Conservation (phyloP, 768 basidiomycete species). For the Agrocybe praecox region DNA sequence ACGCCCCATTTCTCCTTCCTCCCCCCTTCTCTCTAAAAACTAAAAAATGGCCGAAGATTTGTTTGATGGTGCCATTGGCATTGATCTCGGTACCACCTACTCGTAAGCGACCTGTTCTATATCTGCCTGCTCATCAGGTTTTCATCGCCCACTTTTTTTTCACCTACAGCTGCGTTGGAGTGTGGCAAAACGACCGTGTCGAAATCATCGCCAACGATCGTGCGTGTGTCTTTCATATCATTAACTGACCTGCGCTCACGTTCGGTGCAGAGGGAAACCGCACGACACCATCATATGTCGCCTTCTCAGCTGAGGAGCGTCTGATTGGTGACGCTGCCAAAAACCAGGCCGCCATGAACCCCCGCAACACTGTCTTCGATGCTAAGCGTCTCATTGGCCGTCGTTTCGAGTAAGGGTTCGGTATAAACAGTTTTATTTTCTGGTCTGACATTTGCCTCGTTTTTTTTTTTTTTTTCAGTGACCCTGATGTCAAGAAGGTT, state of each 20-base stretch:
- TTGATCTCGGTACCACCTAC: constrained; percentile 95
- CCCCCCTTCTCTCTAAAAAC: constrained; percentile 29
- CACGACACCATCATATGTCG: constrained; percentile 94
- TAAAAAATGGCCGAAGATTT: constrained; percentile 83
- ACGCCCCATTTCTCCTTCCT: constrained; percentile 25
- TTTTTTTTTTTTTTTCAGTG: too few relatives aligned
- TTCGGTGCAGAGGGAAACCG: constrained; percentile 78
- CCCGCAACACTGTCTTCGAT: constrained; percentile 95
- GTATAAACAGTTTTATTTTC: neutral
- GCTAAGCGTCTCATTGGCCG: constrained; percentile 98
- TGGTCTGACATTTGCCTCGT: constrained; percentile 6
- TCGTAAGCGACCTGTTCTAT: constrained; percentile 56
- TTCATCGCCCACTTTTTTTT: constrained; percentile 27
- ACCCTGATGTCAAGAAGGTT: constrained; percentile 93
- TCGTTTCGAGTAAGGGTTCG: constrained; percentile 78
- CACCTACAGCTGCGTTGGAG: constrained; percentile 84
- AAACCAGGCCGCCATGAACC: constrained; percentile 99
- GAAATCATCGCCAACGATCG: constrained; percentile 98
- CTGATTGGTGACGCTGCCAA: constrained; percentile 99
- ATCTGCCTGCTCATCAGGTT: constrained; percentile 8
- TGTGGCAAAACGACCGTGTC: constrained; percentile 99
- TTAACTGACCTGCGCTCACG: constrained; percentile 6
- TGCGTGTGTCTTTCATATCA: constrained; percentile 40
- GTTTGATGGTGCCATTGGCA: constrained; percentile 96
- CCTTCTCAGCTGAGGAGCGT: constrained; percentile 94